phyloP scores from a whole-genome alignment of 73 alveolate genomes.

The Paramecium tetraurelia region DNA sequence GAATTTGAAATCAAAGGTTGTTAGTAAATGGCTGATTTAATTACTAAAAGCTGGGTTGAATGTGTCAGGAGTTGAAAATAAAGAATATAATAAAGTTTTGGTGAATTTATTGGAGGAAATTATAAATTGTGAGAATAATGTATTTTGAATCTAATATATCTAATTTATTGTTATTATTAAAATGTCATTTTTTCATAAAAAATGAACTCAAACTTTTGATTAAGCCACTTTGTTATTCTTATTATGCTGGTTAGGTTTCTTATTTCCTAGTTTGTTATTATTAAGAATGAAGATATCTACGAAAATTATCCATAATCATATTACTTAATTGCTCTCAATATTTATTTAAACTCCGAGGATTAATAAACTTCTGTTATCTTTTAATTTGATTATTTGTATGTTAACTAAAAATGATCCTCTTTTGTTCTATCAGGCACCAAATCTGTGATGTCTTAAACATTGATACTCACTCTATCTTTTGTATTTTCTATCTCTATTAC shows the following conservation, averaged over 20 bases:
- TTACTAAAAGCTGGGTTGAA: not conserved
- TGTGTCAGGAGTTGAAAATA: not conserved
- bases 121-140: not conserved
- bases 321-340: conserved; percentile 4
- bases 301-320: not conserved
- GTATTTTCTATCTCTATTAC: conserved; percentile 17
- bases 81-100: not conserved
- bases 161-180: not conserved
- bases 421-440: not conserved
- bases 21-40: not conserved
- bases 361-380: not conserved
- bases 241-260: not conserved
- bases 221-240: not conserved
- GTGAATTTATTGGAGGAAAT: not conserved
- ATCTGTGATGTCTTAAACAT: not conserved
- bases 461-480: not conserved
- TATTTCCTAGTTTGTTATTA: not conserved
- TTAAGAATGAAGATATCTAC: conserved; percentile 20
- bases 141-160: not conserved
- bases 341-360: not conserved
- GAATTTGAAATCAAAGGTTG: not conserved
- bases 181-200: conserved; percentile 24
- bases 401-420: conserved; percentile 11
- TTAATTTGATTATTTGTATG: not conserved
- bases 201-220: conserved; percentile 36